These are phyloP conservation scores for Zygoascus ofunaensis DNA, from an alignment of 805 yeast species.

Conservation along the genomic window DNA sequence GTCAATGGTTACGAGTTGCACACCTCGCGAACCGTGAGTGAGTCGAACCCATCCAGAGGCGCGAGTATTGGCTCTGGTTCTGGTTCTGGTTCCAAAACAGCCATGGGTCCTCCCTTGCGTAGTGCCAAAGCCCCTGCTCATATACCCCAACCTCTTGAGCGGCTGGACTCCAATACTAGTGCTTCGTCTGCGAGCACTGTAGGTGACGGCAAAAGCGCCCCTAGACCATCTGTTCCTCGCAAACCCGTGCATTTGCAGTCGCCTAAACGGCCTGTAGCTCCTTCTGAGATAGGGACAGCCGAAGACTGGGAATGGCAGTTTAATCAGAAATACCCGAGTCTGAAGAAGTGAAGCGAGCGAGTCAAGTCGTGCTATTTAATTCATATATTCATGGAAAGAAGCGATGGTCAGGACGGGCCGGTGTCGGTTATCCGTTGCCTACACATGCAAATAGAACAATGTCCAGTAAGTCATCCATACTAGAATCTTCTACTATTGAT, in stretches of 20 bases:
- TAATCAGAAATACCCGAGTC: constrained; percentile 22
- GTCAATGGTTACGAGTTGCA: not conserved
- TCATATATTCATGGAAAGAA: too few species aligned
- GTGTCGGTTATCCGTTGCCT: too few species aligned
- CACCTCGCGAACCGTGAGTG: not conserved
- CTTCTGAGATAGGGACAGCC: constrained; percentile 5
- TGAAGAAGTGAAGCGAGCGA: constrained; percentile 12
- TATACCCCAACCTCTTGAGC: too few species aligned
- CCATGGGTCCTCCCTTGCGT: not conserved
- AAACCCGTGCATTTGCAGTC: constrained; percentile 22
- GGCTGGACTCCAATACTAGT: not conserved
- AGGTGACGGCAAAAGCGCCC: constrained; percentile 4
- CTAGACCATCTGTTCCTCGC: constrained; percentile 14
- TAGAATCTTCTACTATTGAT: too few species aligned
- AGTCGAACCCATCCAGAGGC: not conserved
- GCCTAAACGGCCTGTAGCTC: constrained; percentile 8
- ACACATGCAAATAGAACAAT: too few species aligned
- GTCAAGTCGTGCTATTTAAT: too few species aligned
- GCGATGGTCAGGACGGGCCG: too few species aligned
- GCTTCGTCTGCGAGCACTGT: constrained; percentile 10
- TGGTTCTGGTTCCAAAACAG: not conserved
- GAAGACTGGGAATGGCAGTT: constrained; percentile 23
- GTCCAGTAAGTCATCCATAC: too few species aligned
- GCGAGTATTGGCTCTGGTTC: not conserved
- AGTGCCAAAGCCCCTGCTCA: not conserved